Percentiles rank a stretch among this genome's conserved stretches.
phyloP scores from a whole-genome alignment of 2,329 filamentous ascomycete genomes.

The Penicillium palitans region DNA sequence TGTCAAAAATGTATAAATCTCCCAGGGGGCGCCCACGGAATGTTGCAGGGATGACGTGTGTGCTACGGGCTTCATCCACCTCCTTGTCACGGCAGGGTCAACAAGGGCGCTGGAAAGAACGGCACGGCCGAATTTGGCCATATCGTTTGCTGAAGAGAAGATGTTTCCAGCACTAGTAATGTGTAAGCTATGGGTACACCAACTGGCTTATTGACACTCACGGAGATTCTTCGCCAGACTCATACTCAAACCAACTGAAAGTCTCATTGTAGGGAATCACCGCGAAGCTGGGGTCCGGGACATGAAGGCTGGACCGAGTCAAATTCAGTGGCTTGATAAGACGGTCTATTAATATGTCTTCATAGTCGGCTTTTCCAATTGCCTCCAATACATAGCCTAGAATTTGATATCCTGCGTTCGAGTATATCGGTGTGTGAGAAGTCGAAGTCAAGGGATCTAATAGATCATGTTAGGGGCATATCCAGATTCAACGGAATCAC shows the following conservation, averaged over 20 bases:
- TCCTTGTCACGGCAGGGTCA: conserved; percentile 37
- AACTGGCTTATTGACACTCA: conserved; percentile 25
- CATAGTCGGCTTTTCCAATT: conserved; percentile 41
- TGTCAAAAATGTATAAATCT: conserved; percentile 31
- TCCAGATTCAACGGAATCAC: too few relatives aligned
- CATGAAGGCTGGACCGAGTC: conserved; percentile 34
- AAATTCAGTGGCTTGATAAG: conserved; percentile 44
- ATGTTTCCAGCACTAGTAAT: conserved; percentile 44
- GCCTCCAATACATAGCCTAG: conserved; percentile 43
- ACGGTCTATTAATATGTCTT: conserved; percentile 36
- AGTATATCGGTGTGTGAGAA: conserved; percentile 37
- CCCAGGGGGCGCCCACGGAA: conserved; percentile 49
- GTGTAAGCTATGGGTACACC: background rate
- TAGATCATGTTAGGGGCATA: background rate
- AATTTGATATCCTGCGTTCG: conserved; percentile 40
- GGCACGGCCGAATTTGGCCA: conserved; percentile 46
- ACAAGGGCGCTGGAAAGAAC: conserved; percentile 46
- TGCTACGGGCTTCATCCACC: conserved; percentile 48
- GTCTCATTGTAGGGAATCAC: conserved; percentile 42
- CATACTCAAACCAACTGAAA: conserved; percentile 35
- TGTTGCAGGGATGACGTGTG: conserved; percentile 42
- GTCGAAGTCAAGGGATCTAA: conserved; percentile 31
- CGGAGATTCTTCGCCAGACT: conserved; percentile 45
- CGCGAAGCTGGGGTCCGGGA: conserved; percentile 15
- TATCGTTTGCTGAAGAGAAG: conserved; percentile 47